Base-by-base conservation (phyloP, 352 stramenopile species). In the Pythium guiyangense region DNA sequence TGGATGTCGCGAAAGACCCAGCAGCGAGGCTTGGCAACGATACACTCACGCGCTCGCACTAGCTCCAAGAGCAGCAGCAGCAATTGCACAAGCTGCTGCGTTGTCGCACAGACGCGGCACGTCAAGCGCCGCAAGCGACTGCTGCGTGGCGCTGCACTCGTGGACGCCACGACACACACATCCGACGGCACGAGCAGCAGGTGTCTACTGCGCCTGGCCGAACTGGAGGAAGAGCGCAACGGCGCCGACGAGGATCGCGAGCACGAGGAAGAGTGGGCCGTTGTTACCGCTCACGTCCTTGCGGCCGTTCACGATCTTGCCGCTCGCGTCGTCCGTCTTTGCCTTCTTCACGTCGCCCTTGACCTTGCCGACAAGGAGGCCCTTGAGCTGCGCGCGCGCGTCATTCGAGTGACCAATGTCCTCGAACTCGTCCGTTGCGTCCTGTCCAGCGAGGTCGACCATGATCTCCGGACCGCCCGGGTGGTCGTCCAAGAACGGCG, bases 401-500 rank as follows among this genome's bases (percentile, higher is more conserved):
- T 98, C 94, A 50, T 97, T 97, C 43, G 96, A 99, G 80, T 99
- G 97, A 22, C 96, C 97, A 67, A 99, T 98, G 67, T 99, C 96
- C 67, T 99, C 79, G 64, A 98, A 98, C 59, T 95, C 91, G 52
- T 92, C 90, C 4, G 87, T 96, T 20, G 88, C 92, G 72, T 98
- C 92, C 66, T 92, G 76, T 48, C 94, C 95, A 26, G 90, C 92
- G 59, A 98, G 78, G 62, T 98, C 96, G 51, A 99, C 73, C 68
- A 99, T 91, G 58, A 99, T 97, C 79, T 99, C 96, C 10, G 96
- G 90, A 52, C 97, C 97, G 69, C 97, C 97, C n/a, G 97, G 97
- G 77, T 99, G 97, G 72, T 99, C 96, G 66, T 99, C 95, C 52
- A 99, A 79, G 79, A 99, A 99, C 52, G 86, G 84, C 22, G 95